Conservation (phyloP, 192 early-diverging fungal genomes). For the Gamsiella multidivaricata region DNA sequence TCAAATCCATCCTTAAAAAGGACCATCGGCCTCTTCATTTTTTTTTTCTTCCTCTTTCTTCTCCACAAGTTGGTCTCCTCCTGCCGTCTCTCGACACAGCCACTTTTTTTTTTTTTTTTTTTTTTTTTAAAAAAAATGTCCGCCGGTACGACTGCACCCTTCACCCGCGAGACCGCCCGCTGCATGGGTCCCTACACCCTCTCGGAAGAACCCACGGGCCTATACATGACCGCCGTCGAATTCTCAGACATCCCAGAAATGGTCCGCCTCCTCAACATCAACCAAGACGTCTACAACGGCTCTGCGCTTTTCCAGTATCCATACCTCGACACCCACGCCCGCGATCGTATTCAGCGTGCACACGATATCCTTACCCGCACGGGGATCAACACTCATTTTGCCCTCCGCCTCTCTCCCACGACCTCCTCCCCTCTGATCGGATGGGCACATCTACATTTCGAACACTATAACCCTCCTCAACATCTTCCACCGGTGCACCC, state of each 20-base stretch:
- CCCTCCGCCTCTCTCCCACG: constrained; percentile 10
- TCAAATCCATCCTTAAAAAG: too few relatives aligned
- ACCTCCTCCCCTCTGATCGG: constrained; percentile 26
- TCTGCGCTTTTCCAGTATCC: constrained; percentile 34
- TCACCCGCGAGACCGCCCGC: constrained; percentile 15
- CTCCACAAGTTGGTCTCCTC: neutral
- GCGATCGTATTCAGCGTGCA: constrained; percentile 24
- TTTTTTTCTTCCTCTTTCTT: neutral
- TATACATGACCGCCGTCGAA: constrained; percentile 36
- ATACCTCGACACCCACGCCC: constrained; percentile 41
- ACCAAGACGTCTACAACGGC: constrained; percentile 41
- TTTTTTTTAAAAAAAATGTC: constrained; percentile 3
- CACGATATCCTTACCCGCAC: constrained; percentile 1
- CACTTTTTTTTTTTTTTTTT: neutral
- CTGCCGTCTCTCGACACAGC: neutral
- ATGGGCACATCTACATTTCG: constrained; percentile 31
- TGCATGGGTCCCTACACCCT: constrained; percentile 34
- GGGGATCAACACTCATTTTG: constrained; percentile 44
- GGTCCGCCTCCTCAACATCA: constrained; percentile 44
- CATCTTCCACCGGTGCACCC: constrained; percentile 7
- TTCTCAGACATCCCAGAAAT: constrained; percentile 41
- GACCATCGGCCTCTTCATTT: too few relatives aligned
- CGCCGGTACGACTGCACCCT: neutral
- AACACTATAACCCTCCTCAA: neutral
- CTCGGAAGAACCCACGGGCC: neutral